These are phyloP conservation scores for Tremella yokohamensis DNA, from an alignment of 768 basidiomycete species.

Conservation along the genomic window DNA sequence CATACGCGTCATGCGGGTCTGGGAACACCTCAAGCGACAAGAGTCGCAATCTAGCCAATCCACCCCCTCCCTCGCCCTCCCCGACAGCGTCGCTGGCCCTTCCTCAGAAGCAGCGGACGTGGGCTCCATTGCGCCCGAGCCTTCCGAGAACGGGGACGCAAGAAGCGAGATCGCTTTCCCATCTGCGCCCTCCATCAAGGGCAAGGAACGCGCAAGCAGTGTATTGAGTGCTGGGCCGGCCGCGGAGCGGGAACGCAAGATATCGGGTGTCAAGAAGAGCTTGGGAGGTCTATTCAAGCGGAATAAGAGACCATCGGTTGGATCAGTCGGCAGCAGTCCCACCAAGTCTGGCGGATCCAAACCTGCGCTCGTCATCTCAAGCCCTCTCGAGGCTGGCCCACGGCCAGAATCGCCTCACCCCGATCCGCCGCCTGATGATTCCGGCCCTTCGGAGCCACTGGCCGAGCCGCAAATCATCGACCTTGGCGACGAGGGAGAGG, in stretches of 20 bases:
- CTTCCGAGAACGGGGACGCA: slow-evolving; percentile 9
- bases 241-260: slow-evolving; percentile 12
- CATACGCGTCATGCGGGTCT: slow-evolving; percentile 67
- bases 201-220: slow-evolving; percentile 40
- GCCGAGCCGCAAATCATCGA: background rate
- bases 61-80: slow-evolving; percentile 15
- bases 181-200: slow-evolving; percentile 21
- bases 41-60: slow-evolving; percentile 25
- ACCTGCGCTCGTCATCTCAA: background rate
- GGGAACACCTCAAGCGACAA: slow-evolving; percentile 50
- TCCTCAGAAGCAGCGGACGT: slow-evolving; percentile 7
- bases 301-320: slow-evolving; percentile 6
- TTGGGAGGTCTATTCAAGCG: slow-evolving; percentile 29
- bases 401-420: too few relatives aligned
- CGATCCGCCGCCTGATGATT: background rate
- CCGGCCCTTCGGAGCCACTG: background rate
- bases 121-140: background rate
- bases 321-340: slow-evolving; percentile 7
- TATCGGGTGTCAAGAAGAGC: slow-evolving; percentile 19
- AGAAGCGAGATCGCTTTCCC: slow-evolving; percentile 1
- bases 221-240: slow-evolving; percentile 28
- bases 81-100: slow-evolving; percentile 7
- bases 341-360: background rate
- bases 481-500: background rate
- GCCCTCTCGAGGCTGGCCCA: background rate